Base-by-base conservation (phyloP, 192 early-diverging fungal species). In the Thamnidium elegans region DNA sequence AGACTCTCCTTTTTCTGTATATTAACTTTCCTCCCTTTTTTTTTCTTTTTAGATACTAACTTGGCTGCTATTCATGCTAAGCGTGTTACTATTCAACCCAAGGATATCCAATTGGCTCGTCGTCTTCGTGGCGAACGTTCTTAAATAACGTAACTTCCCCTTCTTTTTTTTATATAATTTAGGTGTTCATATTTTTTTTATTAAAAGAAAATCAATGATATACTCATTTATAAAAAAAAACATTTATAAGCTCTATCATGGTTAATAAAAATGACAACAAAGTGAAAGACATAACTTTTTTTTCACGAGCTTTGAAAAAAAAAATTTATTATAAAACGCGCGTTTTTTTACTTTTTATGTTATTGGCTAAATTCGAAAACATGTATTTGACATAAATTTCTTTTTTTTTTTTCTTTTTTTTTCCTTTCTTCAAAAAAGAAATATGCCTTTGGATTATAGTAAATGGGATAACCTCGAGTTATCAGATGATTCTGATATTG, bases 21-120 rank as follows among this genome's bases (percentile, higher is more conserved):
- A 30, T 30, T 6, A 14, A 31, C 4, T 31, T 54, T 31, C 13
- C 7, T 31, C 11, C n/a, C 17, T 21, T 44, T 19, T 44, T 58
- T 45, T 45, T 58, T 43, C 17, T 44, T 58, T 44, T 30, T 46
- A 60, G 95, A 98, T 81, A 99, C 95, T 76, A 99, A 99, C 81
- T 84, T 99, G 80, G 95, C 95, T 50, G 97, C 95, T 70, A 69
- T 74, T 85, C 96, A 99, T 81, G 97, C 94, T 77, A 97, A 97
- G 90, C 90, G 97, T 82, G 97, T 99, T 71, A 99, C 97, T 75
- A 99, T 99, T 80, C 95, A 98, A 83, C 97, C 95, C 74, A 97
- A 97, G 90, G 97, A 99, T 81, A 92, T 99, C 71, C 96, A 99
- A 84, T 86, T 99, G 67, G 95, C 95, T 67, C 90, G 93, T 63